Evolutionary conservation across 495 filamentous ascomycete species (phyloP).

Genomic region (Articulospora tetracladia): DNA sequence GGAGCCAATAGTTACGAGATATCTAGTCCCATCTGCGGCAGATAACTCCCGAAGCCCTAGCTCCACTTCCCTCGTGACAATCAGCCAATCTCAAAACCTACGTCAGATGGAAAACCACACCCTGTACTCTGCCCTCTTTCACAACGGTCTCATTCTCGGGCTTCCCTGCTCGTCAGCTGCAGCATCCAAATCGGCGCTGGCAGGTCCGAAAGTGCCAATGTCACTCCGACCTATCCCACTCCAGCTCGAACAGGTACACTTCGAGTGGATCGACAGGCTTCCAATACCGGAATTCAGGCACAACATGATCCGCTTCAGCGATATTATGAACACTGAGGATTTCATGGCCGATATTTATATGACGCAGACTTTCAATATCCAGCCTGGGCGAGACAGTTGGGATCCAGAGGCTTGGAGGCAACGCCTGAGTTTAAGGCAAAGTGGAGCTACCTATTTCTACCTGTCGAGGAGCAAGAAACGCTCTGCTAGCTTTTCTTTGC

Average conservation of each 20-base stretch:
- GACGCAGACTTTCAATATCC: neutral
- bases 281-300: neutral
- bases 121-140: slow-evolving; percentile 6
- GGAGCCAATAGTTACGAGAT: neutral
- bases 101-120: neutral
- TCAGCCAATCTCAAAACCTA: neutral
- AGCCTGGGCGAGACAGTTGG: neutral
- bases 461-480: too few relatives aligned
- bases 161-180: neutral
- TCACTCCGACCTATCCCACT: neutral
- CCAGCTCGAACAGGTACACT: slow-evolving; percentile 5
- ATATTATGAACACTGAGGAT: neutral
- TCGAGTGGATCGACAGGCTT: slow-evolving; percentile 8
- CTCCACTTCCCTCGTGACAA: neutral
- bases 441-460: slow-evolving; percentile 1
- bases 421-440: slow-evolving; percentile 1
- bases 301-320: slow-evolving; percentile 9
- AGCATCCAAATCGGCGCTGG: neutral
- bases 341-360: slow-evolving; percentile 7
- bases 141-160: slow-evolving; percentile 4
- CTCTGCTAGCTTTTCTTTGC: too few relatives aligned
- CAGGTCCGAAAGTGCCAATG: neutral
- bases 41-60: neutral
- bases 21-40: neutral
- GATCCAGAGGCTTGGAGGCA: slow-evolving; percentile 2